phyloP scores from a whole-genome alignment of 2,329 filamentous ascomycete species.

The Metarhizium rileyi region DNA sequence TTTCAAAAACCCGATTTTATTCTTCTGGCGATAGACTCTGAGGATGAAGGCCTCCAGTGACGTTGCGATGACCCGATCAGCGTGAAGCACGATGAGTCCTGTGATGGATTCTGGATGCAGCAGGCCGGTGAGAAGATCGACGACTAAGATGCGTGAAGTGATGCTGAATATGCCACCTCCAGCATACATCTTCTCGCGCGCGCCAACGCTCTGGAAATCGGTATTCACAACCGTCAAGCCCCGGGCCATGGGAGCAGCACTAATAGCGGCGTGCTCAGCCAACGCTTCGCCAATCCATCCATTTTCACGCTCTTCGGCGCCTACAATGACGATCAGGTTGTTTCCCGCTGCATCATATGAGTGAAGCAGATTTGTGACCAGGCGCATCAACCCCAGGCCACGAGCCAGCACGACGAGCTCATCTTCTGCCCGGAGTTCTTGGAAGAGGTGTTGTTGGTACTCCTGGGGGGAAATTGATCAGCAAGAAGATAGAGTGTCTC shows the following conservation, averaged over 20 bases:
- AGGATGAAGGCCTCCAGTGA: conserved; percentile 92
- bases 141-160: conserved; percentile 88
- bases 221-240: conserved; percentile 91
- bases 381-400: conserved; percentile 81
- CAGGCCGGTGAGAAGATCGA: conserved; percentile 79
- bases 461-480: conserved; percentile 34
- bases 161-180: conserved; percentile 89
- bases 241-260: conserved; percentile 68
- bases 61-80: conserved; percentile 76
- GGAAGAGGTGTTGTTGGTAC: conserved; percentile 94
- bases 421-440: conserved; percentile 82
- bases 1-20: conserved; percentile 88
- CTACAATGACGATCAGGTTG: conserved; percentile 81
- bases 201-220: conserved; percentile 77
- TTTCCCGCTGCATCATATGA: conserved; percentile 94
- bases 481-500: background rate
- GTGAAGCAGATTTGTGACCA: conserved; percentile 93
- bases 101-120: conserved; percentile 78
- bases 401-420: conserved; percentile 86
- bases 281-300: conserved; percentile 93
- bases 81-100: conserved; percentile 78
- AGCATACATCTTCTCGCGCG: conserved; percentile 84
- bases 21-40: conserved; percentile 86
- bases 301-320: conserved; percentile 88
- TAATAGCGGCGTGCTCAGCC: conserved; percentile 90